phyloP scores from a whole-genome alignment of 805 yeast genomes.

The Pichia pseudocactophila region DNA sequence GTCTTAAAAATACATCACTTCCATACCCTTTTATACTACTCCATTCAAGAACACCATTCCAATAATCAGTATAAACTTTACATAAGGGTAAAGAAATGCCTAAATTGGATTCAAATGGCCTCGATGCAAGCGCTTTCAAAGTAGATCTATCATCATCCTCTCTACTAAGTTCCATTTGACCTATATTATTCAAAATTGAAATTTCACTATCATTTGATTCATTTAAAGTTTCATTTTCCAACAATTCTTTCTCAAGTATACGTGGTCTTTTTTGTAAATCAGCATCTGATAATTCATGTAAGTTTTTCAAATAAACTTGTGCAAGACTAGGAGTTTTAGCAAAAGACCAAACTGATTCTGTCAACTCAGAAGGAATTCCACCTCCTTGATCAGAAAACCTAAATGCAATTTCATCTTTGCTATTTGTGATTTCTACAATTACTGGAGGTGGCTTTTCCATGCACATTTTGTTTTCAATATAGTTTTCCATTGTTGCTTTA shows the following conservation, averaged over 20 bases:
- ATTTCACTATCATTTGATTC: conserved; percentile 3
- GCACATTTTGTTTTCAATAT: conserved; percentile 25
- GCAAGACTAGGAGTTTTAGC: conserved; percentile 62
- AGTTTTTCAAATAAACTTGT: conserved; percentile 47
- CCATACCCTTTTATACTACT: conserved; percentile 87
- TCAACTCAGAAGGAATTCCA: conserved; percentile 56
- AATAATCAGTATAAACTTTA: conserved; percentile 86
- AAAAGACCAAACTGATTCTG: conserved; percentile 76
- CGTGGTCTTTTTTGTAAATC: conserved; percentile 28
- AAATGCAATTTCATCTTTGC: conserved; percentile 59
- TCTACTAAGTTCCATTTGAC: conserved; percentile 24
- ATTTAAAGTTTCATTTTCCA: conserved; percentile 1
- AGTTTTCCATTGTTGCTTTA: conserved; percentile 64
- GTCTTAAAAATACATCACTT: conserved; percentile 72
- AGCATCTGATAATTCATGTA: conserved; percentile 63
- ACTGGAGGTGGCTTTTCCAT: conserved; percentile 52
- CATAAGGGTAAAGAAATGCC: conserved; percentile 93
- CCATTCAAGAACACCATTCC: conserved; percentile 87
- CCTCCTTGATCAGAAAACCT: conserved; percentile 88
- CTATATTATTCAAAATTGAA: conserved; percentile 23
- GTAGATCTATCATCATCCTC: conserved; percentile 35
- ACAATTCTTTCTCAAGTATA: conserved; percentile 14
- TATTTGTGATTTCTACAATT: conserved; percentile 62
- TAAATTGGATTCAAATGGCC: conserved; percentile 66
- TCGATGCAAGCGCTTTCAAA: conserved; percentile 51